Evolutionary conservation across 1,284 basidiomycete species (phyloP), one percentile per base, ranked within the genome.

Genomic region (Cystobasidiaceae sp.): DNA sequence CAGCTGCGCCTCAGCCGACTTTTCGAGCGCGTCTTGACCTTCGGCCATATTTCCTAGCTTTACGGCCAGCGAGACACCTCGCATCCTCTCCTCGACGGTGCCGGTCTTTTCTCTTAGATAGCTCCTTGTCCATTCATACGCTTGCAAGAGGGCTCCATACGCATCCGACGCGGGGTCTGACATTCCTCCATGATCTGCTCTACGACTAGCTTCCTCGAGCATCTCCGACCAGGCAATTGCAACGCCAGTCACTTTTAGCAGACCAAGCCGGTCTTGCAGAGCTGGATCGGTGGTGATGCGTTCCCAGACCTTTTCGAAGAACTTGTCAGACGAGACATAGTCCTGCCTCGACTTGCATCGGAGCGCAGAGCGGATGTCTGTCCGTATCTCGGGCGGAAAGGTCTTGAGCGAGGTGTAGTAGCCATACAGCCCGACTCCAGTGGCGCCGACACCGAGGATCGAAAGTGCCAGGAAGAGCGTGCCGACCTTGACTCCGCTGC

Each of bases 181-280:
- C 5, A 64, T 28, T 1, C 19, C 25, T 9, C 61, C 61, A 13
- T 50, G 49, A 44, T 64, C 64, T 15, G 45, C 58, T 43, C 48
- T 13, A 15, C 55, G 45, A 17, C 37, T 65, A 19, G 59, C 56
- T 28, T 67, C 67, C 48, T 77, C 76, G 21, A 77, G 60, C 57
- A 75, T 57, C 1, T 68, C 69, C 9, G 70, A 73, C 7, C 76
- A 69, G 0, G 76, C 75, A 27, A 77, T 74, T 0, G 72, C 71
- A 7, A 77, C 75, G 15, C 76, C 76, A 0, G 74, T 71, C 9
- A 71, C 70, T 67, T 77, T 77, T 25, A 77, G 68, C 54, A 52
- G 34, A 34, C 70, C 72, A 19, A 71, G 59, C 60, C 69, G 55
- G 3, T 41, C 69, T 66, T 68, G 62, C 58, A 28, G 5, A 8